Percentiles rank a stretch among this genome's conserved stretches.
These are phyloP conservation scores for Penicillium polonicum DNA, from an alignment of 2,329 filamentous ascomycete genomes.

Conservation along the genomic window DNA sequence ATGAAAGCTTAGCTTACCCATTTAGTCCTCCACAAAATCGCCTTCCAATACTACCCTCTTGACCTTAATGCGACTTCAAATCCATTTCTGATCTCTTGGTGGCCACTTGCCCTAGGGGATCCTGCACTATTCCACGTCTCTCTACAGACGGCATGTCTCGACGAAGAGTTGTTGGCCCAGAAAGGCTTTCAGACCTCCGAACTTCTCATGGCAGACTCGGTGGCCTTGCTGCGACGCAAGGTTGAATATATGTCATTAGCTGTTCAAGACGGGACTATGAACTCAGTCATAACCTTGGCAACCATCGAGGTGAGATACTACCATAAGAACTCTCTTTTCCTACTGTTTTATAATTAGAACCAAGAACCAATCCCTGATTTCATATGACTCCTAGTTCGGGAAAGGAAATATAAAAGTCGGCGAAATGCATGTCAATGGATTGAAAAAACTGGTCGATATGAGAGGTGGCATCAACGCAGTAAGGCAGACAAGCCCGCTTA, in stretches of 20 bases:
- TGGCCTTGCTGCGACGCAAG: slow-evolving; percentile 53
- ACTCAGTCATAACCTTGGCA: slow-evolving; percentile 58
- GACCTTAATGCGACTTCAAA: slow-evolving; percentile 55
- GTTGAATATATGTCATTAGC: slow-evolving; percentile 50
- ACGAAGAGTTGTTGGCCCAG: slow-evolving; percentile 53
- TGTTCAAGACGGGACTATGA: slow-evolving; percentile 55
- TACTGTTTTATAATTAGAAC: not conserved
- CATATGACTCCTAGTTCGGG: slow-evolving; percentile 43
- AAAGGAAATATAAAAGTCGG: slow-evolving; percentile 51
- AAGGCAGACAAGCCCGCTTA: slow-evolving; percentile 52
- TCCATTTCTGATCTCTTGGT: slow-evolving; percentile 60
- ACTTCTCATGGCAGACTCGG: slow-evolving; percentile 58
- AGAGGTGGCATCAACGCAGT: slow-evolving; percentile 53
- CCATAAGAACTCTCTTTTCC: not conserved
- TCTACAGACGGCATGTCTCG: slow-evolving; percentile 58
- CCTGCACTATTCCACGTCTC: slow-evolving; percentile 60
- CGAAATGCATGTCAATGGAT: slow-evolving; percentile 52
- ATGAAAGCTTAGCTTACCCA: slow-evolving; percentile 17
- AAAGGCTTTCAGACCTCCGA: slow-evolving; percentile 56
- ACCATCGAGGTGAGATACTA: slow-evolving; percentile 54
- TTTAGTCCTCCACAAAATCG: slow-evolving; percentile 56
- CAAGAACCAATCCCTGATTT: slow-evolving; percentile 1
- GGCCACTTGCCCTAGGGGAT: slow-evolving; percentile 57
- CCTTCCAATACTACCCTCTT: slow-evolving; percentile 60
- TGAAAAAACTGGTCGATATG: slow-evolving; percentile 50